Conservation (phyloP, 129 eudicot species). For the Ambrosia artemisiifolia region DNA sequence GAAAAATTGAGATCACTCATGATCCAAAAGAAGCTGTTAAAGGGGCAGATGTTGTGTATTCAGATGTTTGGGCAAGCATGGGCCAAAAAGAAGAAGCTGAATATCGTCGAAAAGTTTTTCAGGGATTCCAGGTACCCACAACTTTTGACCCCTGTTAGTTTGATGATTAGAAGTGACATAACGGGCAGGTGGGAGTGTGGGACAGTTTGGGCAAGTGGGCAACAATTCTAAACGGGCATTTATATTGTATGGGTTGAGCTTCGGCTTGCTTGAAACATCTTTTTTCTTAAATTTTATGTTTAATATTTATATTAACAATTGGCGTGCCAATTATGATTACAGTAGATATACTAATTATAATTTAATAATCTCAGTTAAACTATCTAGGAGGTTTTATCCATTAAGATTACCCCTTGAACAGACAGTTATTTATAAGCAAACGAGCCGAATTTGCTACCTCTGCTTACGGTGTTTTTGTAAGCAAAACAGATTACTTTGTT, state of each 20-base stretch:
- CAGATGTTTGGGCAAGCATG: slow-evolving; percentile 99
- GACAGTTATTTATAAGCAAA: too few relatives aligned
- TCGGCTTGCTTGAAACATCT: too few relatives aligned
- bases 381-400: not conserved
- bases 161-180: not conserved
- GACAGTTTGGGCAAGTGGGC: too few relatives aligned
- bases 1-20: slow-evolving; percentile 78
- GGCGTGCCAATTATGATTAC: not conserved
- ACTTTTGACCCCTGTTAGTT: not conserved
- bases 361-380: too few relatives aligned
- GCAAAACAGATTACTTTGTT: too few relatives aligned
- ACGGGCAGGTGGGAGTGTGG: not conserved
- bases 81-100: slow-evolving; percentile 98
- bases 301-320: too few relatives aligned
- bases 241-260: too few relatives aligned
- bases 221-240: too few relatives aligned
- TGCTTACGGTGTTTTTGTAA: too few relatives aligned
- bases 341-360: too few relatives aligned
- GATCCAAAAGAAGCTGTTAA: slow-evolving; percentile 88
- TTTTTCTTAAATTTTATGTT: too few relatives aligned
- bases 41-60: slow-evolving; percentile 95
- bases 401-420: not conserved
- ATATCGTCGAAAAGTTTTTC: slow-evolving; percentile 71
- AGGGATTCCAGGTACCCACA: slow-evolving; percentile 71
- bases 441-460: too few relatives aligned